A percentile compares a stretch with the other conserved stretches of the same genome.
phyloP scores from a whole-genome alignment of 768 basidiomycete species.

The Clathrus columnatus region DNA sequence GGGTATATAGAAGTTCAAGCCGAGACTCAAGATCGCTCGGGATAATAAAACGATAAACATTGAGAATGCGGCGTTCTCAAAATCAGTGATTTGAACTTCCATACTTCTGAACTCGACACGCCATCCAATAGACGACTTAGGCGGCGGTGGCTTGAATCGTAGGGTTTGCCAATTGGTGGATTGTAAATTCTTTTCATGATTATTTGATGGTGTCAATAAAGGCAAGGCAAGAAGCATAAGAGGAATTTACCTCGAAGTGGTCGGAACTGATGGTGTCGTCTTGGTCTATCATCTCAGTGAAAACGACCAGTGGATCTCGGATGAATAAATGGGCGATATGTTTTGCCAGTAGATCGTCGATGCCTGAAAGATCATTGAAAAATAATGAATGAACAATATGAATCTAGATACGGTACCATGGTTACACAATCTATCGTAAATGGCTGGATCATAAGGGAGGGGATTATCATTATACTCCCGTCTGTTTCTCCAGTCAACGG shows the following conservation, averaged over 20 bases:
- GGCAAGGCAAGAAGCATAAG: neutral
- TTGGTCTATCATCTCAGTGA: constrained; percentile 88
- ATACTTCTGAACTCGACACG: constrained; percentile 97
- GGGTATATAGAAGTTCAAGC: constrained; percentile 91
- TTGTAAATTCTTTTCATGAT: constrained; percentile 72
- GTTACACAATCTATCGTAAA: constrained; percentile 61
- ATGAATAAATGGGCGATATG: constrained; percentile 96
- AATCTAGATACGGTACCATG: constrained; percentile 49
- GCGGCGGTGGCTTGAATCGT: constrained; percentile 96
- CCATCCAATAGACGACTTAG: constrained; percentile 91
- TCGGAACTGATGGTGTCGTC: constrained; percentile 83
- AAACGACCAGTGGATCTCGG: constrained; percentile 92
- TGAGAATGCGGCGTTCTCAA: constrained; percentile 95
- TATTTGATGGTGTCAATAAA: neutral
- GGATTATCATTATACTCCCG: constrained; percentile 90
- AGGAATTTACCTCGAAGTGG: constrained; percentile 76
- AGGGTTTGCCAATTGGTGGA: constrained; percentile 99
- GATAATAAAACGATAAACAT: constrained; percentile 93
- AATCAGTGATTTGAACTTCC: constrained; percentile 99
- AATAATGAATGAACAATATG: neutral
- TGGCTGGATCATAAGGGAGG: constrained; percentile 67
- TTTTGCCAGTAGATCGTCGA: constrained; percentile 80
- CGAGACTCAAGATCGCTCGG: constrained; percentile 84
- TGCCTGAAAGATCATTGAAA: constrained; percentile 41
- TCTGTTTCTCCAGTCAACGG: constrained; percentile 76